Evolutionary conservation across 202 grass and related monocot species (phyloP).

Genomic region (Schoenoplectus tabernaemontani): DNA sequence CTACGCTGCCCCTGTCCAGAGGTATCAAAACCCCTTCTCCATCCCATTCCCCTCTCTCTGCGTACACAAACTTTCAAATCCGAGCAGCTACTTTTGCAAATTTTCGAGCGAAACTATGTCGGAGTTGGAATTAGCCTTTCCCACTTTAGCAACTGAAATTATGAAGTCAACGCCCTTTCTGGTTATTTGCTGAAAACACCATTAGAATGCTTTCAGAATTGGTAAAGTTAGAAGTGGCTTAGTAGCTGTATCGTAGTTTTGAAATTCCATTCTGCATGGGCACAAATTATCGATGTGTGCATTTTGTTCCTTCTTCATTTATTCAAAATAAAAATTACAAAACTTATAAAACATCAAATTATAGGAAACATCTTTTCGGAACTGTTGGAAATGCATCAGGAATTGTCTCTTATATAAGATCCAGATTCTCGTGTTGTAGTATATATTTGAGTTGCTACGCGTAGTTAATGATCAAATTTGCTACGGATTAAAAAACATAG

Average conservation of each 20-base stretch:
- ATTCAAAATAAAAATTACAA: not conserved
- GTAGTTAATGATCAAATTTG: no score
- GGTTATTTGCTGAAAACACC: not conserved
- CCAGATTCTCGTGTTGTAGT: not conserved
- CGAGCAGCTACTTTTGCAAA: not conserved
- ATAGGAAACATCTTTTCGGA: not conserved
- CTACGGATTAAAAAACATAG: no score
- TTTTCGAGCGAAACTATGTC: no score
- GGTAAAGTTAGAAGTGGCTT: not conserved
- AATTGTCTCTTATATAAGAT: not conserved
- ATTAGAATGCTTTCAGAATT: not conserved
- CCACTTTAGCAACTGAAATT: not conserved
- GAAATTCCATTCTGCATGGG: not conserved
- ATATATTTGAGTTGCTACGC: no score
- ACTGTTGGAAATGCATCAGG: not conserved
- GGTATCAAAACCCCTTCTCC: constrained; percentile 21
- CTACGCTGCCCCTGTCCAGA: constrained; percentile 18
- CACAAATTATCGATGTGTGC: not conserved
- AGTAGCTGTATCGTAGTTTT: not conserved
- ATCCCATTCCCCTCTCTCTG: constrained; percentile 19
- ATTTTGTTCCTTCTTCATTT: not conserved
- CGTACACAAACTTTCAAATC: not conserved
- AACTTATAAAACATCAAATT: not conserved
- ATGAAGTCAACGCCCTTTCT: not conserved
- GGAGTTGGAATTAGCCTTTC: no score